These are phyloP conservation scores for Ceratocystis huliohia DNA, from an alignment of 2,329 filamentous ascomycete species.

Conservation along the genomic window DNA sequence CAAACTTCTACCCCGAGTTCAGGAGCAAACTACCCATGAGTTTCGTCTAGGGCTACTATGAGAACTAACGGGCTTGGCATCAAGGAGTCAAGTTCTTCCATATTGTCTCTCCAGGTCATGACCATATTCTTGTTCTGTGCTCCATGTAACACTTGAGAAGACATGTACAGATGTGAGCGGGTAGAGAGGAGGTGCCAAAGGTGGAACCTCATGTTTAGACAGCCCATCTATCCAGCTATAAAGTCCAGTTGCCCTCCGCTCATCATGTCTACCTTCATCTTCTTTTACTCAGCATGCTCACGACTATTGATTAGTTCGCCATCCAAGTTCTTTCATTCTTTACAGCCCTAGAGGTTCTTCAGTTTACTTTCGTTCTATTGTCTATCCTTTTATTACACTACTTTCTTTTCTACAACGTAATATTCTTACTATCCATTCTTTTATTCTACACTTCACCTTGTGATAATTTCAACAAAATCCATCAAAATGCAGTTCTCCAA, in stretches of 20 bases:
- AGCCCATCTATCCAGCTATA: not conserved
- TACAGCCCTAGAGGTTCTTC: conserved; percentile 12
- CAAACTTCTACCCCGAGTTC: not conserved
- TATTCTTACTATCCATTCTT: not conserved
- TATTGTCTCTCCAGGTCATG: not conserved
- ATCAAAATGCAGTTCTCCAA: conserved; percentile 12
- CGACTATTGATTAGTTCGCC: conserved; percentile 4
- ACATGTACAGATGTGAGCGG: not conserved
- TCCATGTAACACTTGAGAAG: not conserved
- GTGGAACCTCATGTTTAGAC: not conserved
- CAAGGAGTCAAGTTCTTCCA: not conserved
- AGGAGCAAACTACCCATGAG: not conserved
- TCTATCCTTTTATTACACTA: not conserved
- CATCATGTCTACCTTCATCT: not conserved
- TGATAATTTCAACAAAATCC: not conserved
- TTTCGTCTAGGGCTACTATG: not conserved
- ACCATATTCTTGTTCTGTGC: not conserved
- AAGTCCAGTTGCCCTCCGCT: not conserved
- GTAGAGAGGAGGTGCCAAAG: not conserved
- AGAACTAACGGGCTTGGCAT: not conserved
- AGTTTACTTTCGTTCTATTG: conserved; percentile 9
- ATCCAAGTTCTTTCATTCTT: not conserved
- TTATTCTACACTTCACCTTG: not conserved
- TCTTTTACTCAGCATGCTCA: not conserved
- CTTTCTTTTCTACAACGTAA: conserved; percentile 6